Evolutionary conservation across 306 rosid genomes (phyloP).

Genomic region (Vigna nakashimae): DNA sequence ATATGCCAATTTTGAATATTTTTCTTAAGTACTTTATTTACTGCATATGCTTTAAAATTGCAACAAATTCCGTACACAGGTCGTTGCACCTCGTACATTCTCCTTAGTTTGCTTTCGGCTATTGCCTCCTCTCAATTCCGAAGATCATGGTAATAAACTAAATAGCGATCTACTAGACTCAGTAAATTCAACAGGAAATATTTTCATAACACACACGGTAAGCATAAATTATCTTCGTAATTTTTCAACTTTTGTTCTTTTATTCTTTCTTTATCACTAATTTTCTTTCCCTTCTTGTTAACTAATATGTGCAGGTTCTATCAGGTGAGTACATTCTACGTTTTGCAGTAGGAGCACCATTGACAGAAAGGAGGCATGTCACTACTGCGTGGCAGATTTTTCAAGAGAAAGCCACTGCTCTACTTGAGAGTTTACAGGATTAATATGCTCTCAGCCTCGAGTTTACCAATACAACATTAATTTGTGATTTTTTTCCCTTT

Average conservation of each 20-base stretch:
- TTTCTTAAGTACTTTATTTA: conserved; percentile 9
- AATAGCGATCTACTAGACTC: conserved; percentile 66
- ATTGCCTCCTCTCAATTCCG: conserved; percentile 57
- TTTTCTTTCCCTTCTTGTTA: conserved; percentile 37
- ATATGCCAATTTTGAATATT: conserved; percentile 22
- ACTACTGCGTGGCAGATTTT: conserved; percentile 73
- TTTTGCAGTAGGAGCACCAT: conserved; percentile 90
- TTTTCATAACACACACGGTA: conserved; percentile 90
- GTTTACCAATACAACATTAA: not conserved
- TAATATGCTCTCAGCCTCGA: conserved; percentile 30
- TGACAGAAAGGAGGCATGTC: conserved; percentile 87
- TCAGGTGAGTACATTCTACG: conserved; percentile 80
- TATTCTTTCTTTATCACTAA: not conserved
- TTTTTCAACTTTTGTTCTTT: not conserved
- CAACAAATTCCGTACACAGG: conserved; percentile 50
- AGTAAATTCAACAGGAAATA: conserved; percentile 77
- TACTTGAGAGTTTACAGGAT: conserved; percentile 53
- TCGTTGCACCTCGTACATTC: conserved; percentile 70
- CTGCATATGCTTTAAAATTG: not conserved
- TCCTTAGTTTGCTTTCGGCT: conserved; percentile 90
- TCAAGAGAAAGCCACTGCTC: conserved; percentile 77
- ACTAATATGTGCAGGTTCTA: conserved; percentile 68
- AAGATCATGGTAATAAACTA: conserved; percentile 63
- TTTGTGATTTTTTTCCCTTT: conserved; percentile 15
- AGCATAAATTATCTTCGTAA: conserved; percentile 36